phyloP scores from a whole-genome alignment of 805 yeast species.

The Lachancea thermotolerans region DNA sequence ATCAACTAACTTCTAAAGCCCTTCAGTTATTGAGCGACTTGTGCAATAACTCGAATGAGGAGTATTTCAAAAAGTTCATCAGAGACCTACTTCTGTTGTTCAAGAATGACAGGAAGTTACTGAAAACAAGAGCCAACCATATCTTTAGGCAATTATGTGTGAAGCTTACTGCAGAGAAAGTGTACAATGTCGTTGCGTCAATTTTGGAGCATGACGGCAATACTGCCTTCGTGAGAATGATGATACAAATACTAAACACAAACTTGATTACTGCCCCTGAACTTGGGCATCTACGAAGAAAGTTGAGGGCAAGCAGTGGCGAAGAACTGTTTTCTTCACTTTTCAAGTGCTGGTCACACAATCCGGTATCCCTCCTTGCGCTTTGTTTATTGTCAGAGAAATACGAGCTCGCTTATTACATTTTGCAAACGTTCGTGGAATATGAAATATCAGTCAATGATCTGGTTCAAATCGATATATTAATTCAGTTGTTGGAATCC shows the following conservation, averaged over 20 bases:
- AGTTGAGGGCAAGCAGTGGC: constrained; percentile 63
- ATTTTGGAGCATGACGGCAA: constrained; percentile 58
- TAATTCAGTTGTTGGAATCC: constrained; percentile 85
- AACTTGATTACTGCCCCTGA: constrained; percentile 84
- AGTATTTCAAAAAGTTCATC: constrained; percentile 69
- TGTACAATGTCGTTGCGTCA: constrained; percentile 72
- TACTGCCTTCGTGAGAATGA: constrained; percentile 63
- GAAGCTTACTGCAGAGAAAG: constrained; percentile 72
- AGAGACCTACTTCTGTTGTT: constrained; percentile 62
- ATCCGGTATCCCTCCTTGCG: constrained; percentile 81
- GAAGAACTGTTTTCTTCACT: constrained; percentile 64
- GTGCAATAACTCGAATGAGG: constrained; percentile 46
- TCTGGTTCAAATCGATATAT: constrained; percentile 78
- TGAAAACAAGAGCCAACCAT: constrained; percentile 72
- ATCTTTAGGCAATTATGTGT: constrained; percentile 79
- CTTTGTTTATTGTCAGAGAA: constrained; percentile 81
- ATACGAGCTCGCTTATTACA: constrained; percentile 80
- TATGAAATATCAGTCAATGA: constrained; percentile 67
- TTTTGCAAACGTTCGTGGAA: constrained; percentile 72
- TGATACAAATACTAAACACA: constrained; percentile 82
- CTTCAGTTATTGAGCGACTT: constrained; percentile 24
- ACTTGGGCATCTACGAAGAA: constrained; percentile 58
- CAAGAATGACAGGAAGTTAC: constrained; percentile 56
- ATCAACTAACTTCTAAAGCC: constrained; percentile 26
- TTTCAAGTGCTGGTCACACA: constrained; percentile 88